A percentile compares a stretch with the other conserved stretches of the same genome.
These are phyloP conservation scores for Amphibolis antarctica DNA, from an alignment of 106 monocot genomes.

Conservation along the genomic window DNA sequence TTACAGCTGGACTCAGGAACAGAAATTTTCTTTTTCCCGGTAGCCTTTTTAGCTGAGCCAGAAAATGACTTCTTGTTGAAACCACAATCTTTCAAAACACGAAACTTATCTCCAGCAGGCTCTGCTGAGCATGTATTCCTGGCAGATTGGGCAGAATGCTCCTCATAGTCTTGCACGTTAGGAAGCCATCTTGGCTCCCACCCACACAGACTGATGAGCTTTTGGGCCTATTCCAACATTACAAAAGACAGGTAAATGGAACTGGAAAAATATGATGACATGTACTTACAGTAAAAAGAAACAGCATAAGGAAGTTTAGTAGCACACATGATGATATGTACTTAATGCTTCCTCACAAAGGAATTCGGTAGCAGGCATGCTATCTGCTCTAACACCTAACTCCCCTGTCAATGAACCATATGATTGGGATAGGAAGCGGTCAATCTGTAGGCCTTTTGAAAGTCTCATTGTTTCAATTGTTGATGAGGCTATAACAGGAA, in stretches of 20 bases:
- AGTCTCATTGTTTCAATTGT: constrained; percentile 59
- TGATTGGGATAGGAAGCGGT: constrained; percentile 53
- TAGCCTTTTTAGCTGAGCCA: constrained; percentile 34
- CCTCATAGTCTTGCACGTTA: constrained; percentile 92
- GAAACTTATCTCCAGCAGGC: constrained; percentile 27
- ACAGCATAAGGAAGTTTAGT: neutral
- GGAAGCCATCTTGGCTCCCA: constrained; percentile 99
- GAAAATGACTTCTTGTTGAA: constrained; percentile 34
- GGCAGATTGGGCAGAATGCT: constrained; percentile 85
- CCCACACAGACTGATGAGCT: constrained; percentile 89
- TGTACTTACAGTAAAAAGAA: neutral
- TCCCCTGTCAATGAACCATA: constrained; percentile 40
- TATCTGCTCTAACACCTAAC: constrained; percentile 43
- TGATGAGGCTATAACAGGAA: constrained; percentile 71
- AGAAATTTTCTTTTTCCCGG: constrained; percentile 41
- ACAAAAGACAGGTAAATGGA: constrained; percentile 6
- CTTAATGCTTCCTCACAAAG: constrained; percentile 38
- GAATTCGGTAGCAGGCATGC: constrained; percentile 24
- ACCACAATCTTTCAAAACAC: constrained; percentile 23
- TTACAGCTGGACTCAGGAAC: constrained; percentile 35
- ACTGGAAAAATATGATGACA: constrained; percentile 1
- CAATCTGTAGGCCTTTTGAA: constrained; percentile 61
- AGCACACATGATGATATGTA: constrained; percentile 43
- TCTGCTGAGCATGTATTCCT: constrained; percentile 51
- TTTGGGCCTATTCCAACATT: constrained; percentile 52